phyloP scores from a whole-genome alignment of 441 rosid species.

The Heliophila coronopifolia region DNA sequence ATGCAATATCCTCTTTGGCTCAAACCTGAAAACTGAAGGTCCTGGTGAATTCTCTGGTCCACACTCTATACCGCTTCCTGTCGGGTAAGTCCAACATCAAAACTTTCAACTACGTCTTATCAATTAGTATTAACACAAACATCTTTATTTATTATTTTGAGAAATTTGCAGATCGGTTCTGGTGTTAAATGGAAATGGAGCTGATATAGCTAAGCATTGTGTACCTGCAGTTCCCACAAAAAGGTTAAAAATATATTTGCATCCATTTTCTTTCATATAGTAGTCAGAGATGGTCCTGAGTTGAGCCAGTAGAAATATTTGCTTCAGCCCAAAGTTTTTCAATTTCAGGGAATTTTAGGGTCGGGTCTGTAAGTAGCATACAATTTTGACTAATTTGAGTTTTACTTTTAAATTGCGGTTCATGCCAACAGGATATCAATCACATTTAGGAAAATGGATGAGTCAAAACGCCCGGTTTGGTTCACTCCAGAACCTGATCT shows the following conservation, averaged over 20 bases:
- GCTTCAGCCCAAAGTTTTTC: no score
- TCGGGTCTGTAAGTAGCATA: no score
- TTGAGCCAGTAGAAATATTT: no score
- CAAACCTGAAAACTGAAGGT: conserved; percentile 38
- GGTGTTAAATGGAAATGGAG: conserved; percentile 58
- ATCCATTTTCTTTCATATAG: neutral
- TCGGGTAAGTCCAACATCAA: conserved; percentile 36
- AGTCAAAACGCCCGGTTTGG: conserved; percentile 43
- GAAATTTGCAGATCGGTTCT: conserved; percentile 48
- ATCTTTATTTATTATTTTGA: neutral
- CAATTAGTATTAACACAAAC: neutral
- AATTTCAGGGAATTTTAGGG: no score
- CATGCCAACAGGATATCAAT: conserved; percentile 59
- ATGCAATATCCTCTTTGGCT: conserved; percentile 49
- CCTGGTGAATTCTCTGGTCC: conserved; percentile 60
- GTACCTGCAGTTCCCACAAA: conserved; percentile 56
- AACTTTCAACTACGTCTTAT: neutral
- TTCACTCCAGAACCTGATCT: conserved; percentile 51
- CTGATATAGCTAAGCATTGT: conserved; percentile 64
- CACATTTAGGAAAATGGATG: conserved; percentile 62
- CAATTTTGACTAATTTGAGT: no score
- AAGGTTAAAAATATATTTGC: conserved; percentile 26
- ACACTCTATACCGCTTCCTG: conserved; percentile 47
- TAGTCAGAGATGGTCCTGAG: no score
- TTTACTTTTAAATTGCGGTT: no score